A percentile compares a stretch with the other conserved stretches of the same genome.
phyloP scores from a whole-genome alignment of 2,329 filamentous ascomycete genomes.

The Talaromyces sp. region DNA sequence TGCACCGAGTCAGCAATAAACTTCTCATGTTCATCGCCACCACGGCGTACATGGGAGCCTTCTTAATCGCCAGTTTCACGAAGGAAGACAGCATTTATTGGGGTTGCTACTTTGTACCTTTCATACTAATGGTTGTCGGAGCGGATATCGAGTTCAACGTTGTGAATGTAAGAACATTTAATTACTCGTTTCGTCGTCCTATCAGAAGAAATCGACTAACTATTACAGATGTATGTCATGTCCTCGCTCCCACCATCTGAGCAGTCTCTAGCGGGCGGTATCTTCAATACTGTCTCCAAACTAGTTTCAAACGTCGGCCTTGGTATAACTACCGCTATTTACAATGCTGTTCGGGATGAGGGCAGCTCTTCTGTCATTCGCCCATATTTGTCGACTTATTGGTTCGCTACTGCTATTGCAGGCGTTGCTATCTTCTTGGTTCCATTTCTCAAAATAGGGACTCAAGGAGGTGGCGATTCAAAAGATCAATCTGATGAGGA shows the following conservation, averaged over 20 bases:
- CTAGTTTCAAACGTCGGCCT: conserved; percentile 59
- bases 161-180: conserved; percentile 53
- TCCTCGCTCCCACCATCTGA: conserved; percentile 60
- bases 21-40: conserved; percentile 56
- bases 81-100: conserved; percentile 55
- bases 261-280: conserved; percentile 63
- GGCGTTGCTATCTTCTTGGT: conserved; percentile 28
- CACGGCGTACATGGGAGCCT: conserved; percentile 40
- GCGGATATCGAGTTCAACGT: conserved; percentile 70
- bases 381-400: conserved; percentile 30
- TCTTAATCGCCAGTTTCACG: conserved; percentile 58
- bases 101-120: conserved; percentile 61
- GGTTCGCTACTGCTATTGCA: conserved; percentile 28
- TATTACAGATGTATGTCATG: conserved; percentile 63
- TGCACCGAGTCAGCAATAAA: conserved; percentile 64
- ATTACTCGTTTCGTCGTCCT: not conserved
- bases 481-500: conserved; percentile 10
- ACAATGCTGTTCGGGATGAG: conserved; percentile 24
- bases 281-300: conserved; percentile 65
- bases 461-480: conserved; percentile 22
- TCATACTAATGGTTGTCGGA: conserved; percentile 61
- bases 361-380: conserved; percentile 21
- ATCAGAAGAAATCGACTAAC: not conserved
- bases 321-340: conserved; percentile 57
- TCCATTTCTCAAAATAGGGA: conserved; percentile 30